Evolutionary conservation across 208 protist species (phyloP), one percentile per base, ranked within the genome.

Genomic region (Crithidia expoeki): DNA sequence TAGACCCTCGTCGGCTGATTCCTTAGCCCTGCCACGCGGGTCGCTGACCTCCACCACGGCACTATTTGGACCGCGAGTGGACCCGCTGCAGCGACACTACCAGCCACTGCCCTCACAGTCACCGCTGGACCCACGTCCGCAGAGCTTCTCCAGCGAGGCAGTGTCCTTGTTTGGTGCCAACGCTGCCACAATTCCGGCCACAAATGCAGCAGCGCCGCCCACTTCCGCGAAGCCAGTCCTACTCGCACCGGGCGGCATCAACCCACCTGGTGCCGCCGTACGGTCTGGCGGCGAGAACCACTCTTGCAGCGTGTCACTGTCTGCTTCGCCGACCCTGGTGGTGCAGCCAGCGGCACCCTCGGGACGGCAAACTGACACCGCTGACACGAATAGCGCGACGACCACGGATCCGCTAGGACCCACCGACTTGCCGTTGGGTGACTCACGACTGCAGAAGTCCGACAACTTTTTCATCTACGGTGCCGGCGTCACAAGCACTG

Each of bases 41-140:
- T 47, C 71, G 4, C 17, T 28, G 32, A 5, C n/a, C 38, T 55
- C 56, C 6, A 23, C 56, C 12, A 40, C 50, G 50, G 12, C 25
- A 2, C 21, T 30, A 0, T 11, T 34, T 1, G 17, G 16, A 17
- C 17, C 36, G 11, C 71, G 62, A 21, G 47, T 60, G 28, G 71
- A 76, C 27, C 71, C 71, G 44, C 56, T 76, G 62, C 71, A 76
- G 63, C 53, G 63, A 4, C 47, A 46, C 33, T 76, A 62, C 33
- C 64, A 51, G 17, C 62, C 30, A 30, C 42, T 28, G 33, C 33
- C 33, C 21, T 7, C 23, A 23, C 34, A 51, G 10, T 16, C 25
- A 0, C 27, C 4, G 34, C 50, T 27, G 6, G 14, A 21, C 53
- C 1, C 17, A 1, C 28, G 21, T 2, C 12, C 0, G 44, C 42